These are phyloP conservation scores for Osmanthus fragrans DNA, from an alignment of 257 asterid genomes.

Conservation along the genomic window DNA sequence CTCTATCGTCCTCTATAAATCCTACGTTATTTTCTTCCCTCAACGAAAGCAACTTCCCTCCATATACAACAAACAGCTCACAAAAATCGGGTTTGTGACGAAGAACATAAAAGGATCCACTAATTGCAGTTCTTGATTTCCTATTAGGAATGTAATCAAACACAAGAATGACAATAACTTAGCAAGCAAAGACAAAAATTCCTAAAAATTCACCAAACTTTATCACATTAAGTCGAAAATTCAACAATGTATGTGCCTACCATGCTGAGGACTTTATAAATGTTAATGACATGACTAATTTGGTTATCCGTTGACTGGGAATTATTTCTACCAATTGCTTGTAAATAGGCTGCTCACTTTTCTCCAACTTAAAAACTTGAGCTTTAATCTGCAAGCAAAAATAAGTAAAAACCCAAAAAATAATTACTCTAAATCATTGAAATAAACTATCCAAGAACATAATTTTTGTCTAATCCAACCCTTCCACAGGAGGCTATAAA, in stretches of 20 bases:
- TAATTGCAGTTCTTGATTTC: conserved; percentile 61
- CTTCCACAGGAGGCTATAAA: conserved; percentile 41
- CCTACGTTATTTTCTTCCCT: conserved; percentile 51
- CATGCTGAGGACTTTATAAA: conserved; percentile 52
- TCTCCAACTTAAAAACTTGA: conserved; percentile 47
- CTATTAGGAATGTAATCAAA: conserved; percentile 26
- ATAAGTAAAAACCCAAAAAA: not conserved
- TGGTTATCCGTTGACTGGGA: conserved; percentile 41
- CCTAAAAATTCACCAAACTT: not conserved
- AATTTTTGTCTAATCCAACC: conserved; percentile 16
- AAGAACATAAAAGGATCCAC: conserved; percentile 49
- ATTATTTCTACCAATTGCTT: conserved; percentile 49
- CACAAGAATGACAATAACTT: not conserved
- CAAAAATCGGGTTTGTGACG: conserved; percentile 61
- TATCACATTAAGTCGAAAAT: not conserved
- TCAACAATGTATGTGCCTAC: conserved; percentile 27
- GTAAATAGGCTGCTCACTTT: conserved; percentile 47
- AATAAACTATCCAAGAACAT: not conserved
- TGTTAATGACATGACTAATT: conserved; percentile 56
- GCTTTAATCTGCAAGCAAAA: conserved; percentile 47
- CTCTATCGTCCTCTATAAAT: conserved; percentile 50
- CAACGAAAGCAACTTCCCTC: conserved; percentile 49
- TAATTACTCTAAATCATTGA: not conserved
- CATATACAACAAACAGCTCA: conserved; percentile 47
- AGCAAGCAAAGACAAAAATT: not conserved